Base-by-base conservation (phyloP, 805 yeast species). In the Peterozyma toletana region DNA sequence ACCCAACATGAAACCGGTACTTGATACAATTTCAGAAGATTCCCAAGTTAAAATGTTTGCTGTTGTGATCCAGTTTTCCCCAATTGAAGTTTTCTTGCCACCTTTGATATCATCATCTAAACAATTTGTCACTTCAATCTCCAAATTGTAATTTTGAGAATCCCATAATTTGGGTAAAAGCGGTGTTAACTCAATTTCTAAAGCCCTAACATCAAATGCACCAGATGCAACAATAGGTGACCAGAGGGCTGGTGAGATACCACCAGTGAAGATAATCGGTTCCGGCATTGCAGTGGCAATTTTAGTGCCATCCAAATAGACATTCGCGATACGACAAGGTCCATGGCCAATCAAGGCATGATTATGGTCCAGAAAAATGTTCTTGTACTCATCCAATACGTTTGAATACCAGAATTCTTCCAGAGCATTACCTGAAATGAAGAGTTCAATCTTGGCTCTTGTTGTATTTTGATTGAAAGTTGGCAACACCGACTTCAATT, bases 321-420 rank as follows among this genome's bases (percentile, higher is more conserved):
- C 77, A 51, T 82, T 78, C 13, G 86, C 67, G 21, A 78, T 66
- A 45, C 96, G 72, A 39, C 80, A 68, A 1, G 95, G 90, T 0
- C 93, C 93, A 56, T 79, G 83, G 6, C 85, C 85, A 11, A 60
- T 55, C 14, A 75, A 64, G 5, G 53, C 54, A 39, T 67, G 71
- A 2, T 75, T 73, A 17, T 62, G 53, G 1, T 54, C 48, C 2
- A 51, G 55, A 48, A 77, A 78, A n/a, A 53, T 53, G 35, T 66
- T 56, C n/a, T 58, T 61, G 49, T 60, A 70, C 38, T 65, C 56
- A 51, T 79, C 85, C 37, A 82, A 47, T 14, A 66, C 55, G 50
- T 85, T 83, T 2, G 79, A 61, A 59, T 81, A 88, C 95, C 95
- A 87, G 53, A 85, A 84, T 58, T 88, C 96, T 60, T 87, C 96